A percentile compares a stretch with the other conserved stretches of the same genome.
Conservation (phyloP, 306 rosid species). For the Quercus mongolica region DNA sequence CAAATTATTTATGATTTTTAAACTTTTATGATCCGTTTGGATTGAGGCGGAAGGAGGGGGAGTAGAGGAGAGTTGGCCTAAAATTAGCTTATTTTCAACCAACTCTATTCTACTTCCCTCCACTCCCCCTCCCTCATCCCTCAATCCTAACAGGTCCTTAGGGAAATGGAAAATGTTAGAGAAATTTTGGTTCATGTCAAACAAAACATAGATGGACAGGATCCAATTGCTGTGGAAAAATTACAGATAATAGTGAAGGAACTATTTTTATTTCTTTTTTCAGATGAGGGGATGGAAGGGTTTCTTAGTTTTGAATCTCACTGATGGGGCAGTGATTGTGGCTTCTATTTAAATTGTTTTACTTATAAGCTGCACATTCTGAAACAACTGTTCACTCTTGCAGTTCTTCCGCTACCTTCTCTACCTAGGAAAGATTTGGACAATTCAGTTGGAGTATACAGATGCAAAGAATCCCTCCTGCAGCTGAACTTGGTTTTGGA, state of each 20-base stretch:
- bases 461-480: conserved; percentile 95
- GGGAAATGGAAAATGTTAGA: neutral
- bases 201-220: neutral
- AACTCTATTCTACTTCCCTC: no score
- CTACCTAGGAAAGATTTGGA: conserved; percentile 89
- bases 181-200: neutral
- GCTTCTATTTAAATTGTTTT: neutral
- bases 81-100: no score
- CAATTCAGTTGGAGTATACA: conserved; percentile 92
- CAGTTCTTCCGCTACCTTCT: conserved; percentile 93
- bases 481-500: conserved; percentile 93
- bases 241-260: neutral
- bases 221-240: neutral
- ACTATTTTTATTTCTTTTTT: neutral
- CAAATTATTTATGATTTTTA: neutral
- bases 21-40: neutral
- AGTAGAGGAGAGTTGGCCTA: no score
- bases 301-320: neutral
- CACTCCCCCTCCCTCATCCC: no score
- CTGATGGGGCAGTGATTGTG: neutral
- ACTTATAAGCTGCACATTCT: neutral
- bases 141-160: neutral
- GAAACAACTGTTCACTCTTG: conserved; percentile 10
- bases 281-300: neutral
- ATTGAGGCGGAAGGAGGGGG: no score